phyloP scores from a whole-genome alignment of 768 basidiomycete species.

The Dentipellis fragilis region DNA sequence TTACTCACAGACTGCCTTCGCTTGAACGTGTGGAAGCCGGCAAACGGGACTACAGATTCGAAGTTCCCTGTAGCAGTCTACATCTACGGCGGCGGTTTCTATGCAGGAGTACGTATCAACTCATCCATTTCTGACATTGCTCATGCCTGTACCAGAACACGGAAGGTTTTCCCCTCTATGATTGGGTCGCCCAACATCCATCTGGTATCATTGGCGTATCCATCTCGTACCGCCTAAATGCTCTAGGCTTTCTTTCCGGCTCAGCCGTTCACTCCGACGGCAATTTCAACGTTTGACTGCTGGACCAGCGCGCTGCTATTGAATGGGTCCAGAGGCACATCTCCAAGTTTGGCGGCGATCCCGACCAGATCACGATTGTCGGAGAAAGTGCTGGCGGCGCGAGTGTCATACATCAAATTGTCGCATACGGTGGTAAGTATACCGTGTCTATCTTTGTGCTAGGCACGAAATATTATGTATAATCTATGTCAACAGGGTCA shows the following conservation, averaged over 20 bases:
- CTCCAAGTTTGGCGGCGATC: conserved; percentile 30
- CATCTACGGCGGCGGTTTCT: background rate
- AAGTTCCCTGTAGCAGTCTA: background rate
- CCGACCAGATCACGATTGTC: conserved; percentile 1
- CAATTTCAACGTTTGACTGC: background rate
- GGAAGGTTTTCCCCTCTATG: background rate
- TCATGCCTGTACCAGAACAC: background rate
- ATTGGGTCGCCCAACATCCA: conserved; percentile 26
- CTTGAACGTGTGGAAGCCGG: background rate
- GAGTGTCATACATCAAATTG: background rate
- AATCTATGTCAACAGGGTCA: conserved; percentile 13
- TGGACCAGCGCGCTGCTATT: conserved; percentile 20
- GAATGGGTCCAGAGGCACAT: conserved; percentile 35
- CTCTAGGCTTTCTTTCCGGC: background rate
- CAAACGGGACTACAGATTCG: background rate
- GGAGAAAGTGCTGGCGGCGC: conserved; percentile 2
- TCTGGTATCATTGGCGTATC: conserved; percentile 24
- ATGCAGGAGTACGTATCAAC: background rate
- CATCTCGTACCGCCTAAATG: conserved; percentile 34
- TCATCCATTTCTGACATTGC: background rate
- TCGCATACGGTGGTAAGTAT: background rate
- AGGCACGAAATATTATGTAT: no score
- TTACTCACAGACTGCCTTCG: conserved; percentile 13
- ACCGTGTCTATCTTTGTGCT: no score
- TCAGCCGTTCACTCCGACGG: background rate